These are phyloP conservation scores for Didymella keratinophila DNA, from an alignment of 2,329 filamentous ascomycete genomes.

Conservation along the genomic window DNA sequence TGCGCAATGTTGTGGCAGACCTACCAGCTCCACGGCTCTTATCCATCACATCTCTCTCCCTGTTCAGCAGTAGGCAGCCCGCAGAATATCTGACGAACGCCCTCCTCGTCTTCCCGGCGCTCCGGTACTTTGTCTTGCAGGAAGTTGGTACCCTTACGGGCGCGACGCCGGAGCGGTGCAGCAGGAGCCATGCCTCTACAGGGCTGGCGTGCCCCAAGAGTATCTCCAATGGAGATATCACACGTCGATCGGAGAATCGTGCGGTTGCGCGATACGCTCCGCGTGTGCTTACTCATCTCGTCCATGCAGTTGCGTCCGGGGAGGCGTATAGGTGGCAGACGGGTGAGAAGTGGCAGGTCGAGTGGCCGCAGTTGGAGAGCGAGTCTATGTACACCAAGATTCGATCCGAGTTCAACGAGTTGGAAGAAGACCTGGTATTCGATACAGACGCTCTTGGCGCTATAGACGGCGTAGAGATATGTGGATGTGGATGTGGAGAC, in stretches of 20 bases:
- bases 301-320: background rate
- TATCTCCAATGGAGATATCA: background rate
- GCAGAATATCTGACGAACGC: constrained; percentile 10
- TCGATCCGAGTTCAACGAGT: background rate
- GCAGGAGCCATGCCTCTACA: background rate
- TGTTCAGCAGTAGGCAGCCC: background rate
- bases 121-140: constrained; percentile 3
- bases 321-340: background rate
- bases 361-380: constrained; percentile 8
- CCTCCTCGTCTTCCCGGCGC: constrained; percentile 10
- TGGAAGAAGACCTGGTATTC: background rate
- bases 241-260: background rate
- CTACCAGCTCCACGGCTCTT: background rate
- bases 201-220: background rate
- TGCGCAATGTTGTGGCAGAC: background rate
- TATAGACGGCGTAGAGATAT: background rate
- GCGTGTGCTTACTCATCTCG: background rate
- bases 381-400: background rate
- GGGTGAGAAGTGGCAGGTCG: background rate
- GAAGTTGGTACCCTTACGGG: no score
- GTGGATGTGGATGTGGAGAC: background rate
- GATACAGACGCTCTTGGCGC: background rate
- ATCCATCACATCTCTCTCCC: constrained; percentile 9
- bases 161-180: background rate
- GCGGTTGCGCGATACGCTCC: background rate